Conservation (phyloP, 2,329 filamentous ascomycete species). For the Penicillium freii region DNA sequence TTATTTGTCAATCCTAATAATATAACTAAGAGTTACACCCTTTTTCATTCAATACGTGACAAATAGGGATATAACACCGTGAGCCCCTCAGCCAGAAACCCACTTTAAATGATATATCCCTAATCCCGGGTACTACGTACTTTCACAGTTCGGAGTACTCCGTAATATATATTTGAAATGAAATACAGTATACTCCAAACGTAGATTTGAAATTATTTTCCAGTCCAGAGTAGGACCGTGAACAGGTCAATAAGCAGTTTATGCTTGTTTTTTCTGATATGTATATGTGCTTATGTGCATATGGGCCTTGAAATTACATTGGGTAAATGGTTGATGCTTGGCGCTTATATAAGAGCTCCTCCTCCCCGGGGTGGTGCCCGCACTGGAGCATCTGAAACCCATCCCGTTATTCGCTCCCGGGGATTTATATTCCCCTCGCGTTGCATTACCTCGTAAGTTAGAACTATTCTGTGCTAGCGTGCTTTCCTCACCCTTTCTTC, state of each 20-base stretch:
- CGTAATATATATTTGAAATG: background rate
- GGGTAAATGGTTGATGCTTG: constrained; percentile 3
- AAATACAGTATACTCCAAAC: background rate
- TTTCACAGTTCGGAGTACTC: background rate
- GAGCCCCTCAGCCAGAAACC: background rate
- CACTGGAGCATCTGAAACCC: constrained; percentile 1
- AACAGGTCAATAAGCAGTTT: background rate
- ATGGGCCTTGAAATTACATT: no score
- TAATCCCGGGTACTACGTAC: background rate
- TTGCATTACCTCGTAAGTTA: constrained; percentile 11
- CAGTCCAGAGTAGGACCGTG: background rate
- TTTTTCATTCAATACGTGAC: background rate
- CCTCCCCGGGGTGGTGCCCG: background rate
- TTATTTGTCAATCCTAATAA: background rate
- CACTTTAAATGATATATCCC: background rate
- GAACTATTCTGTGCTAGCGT: background rate
- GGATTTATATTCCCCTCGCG: constrained; percentile 8
- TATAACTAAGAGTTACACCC: background rate
- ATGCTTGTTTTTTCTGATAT: background rate
- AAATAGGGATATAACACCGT: background rate
- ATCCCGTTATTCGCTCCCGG: constrained; percentile 1
- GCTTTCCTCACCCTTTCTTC: background rate
- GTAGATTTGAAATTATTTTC: background rate
- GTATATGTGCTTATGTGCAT: background rate
- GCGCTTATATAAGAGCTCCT: constrained; percentile 9